phyloP scores from a whole-genome alignment of 441 rosid genomes.

The Bruguiera hainesii region DNA sequence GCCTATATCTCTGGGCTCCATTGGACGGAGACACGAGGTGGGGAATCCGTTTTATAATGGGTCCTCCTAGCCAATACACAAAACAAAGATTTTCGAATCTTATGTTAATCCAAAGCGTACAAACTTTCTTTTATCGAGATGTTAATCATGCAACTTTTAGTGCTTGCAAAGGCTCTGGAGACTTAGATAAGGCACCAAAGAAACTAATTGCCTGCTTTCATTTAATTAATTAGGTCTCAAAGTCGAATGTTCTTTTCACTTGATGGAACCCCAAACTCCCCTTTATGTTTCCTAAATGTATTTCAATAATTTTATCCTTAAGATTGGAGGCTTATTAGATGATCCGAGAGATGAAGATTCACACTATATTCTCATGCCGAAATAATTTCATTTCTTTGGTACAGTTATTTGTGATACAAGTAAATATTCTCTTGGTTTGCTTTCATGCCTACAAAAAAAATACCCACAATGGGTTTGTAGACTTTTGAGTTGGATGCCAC shows the following conservation, averaged over 20 bases:
- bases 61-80: neutral
- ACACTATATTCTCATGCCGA: neutral
- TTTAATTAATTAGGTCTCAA: neutral
- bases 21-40: neutral
- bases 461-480: slow-evolving; percentile 26
- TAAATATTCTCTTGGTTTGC: slow-evolving; percentile 11
- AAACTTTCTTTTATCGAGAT: neutral
- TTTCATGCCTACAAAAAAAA: slow-evolving; percentile 8
- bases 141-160: slow-evolving; percentile 12
- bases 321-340: slow-evolving; percentile 36
- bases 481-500: slow-evolving; percentile 29
- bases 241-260: neutral
- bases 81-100: neutral
- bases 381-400: neutral
- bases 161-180: slow-evolving; percentile 10
- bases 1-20: slow-evolving; percentile 38
- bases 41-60: too few species aligned
- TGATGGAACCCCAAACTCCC: slow-evolving; percentile 15
- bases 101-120: slow-evolving; percentile 2
- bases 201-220: neutral
- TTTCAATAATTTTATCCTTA: neutral
- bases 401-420: neutral
- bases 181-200: slow-evolving; percentile 11
- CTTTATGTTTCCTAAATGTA: neutral
- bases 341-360: slow-evolving; percentile 22